Base-by-base conservation (phyloP, 768 basidiomycete genomes). In the Macrocybe gigantea region DNA sequence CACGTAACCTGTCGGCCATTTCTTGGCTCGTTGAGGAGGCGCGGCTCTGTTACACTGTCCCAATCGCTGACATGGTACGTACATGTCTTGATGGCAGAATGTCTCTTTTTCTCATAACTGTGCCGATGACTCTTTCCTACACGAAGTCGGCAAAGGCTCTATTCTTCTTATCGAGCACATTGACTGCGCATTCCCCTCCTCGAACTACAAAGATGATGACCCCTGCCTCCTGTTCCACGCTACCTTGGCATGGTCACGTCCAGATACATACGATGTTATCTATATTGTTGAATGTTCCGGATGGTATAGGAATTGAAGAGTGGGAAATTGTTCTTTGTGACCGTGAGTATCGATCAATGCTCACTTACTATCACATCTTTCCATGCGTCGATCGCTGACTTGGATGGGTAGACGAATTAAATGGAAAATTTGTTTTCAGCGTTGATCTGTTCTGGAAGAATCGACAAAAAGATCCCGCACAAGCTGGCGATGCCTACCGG, bases 21-120 rank as follows among this genome's bases (percentile, higher is more conserved):
- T 80, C 10, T 78, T 79, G 47, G 77, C 77, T 9, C 62, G 80
- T 22, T 73, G 74, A 5, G 74, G 76, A 5, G 88, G 88, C 60
- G 70, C 94, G 7, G 79, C 82, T 5, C 73, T 95, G n/a, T 89
- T 57, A 67, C 76, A 1, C 56, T 83, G 10, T 78, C 78, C 0
- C 63, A 82, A 0, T 69, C 77, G 1, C 70, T 77, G 12, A 59
- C 63, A 38, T 70, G 69, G 77, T 80, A 56, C 33, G 72, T 62
- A 6, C 33, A 22, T 41, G 38, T 32, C 36, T n/a, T 36, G n/a
- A 15, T 10, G 31, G 30, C 38, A 34, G 8, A 14, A 32, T 47
- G 14, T 38, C 5, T 10, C 33, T 44, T 7, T 37, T 44, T 39
- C 37, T 46, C 29, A 42, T 56, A 55, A 32, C 49, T 77, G 76